Conservation (phyloP, 257 asterid species). For the Solanum ahanhuiri region DNA sequence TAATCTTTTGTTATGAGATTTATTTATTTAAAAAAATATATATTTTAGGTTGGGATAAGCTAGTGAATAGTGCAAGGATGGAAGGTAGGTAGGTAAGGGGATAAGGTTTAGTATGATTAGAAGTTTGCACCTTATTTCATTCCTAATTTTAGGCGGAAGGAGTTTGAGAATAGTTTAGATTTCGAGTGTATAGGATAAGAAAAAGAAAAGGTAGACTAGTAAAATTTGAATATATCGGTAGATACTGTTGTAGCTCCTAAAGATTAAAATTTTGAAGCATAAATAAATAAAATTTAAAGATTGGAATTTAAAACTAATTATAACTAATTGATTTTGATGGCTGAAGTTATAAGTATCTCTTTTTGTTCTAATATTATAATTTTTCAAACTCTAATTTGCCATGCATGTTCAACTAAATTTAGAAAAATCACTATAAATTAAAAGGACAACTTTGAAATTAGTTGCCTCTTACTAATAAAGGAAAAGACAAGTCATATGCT, state of each 20-base stretch:
- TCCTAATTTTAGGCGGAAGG: background rate
- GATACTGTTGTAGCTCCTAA: background rate
- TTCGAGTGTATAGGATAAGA: background rate
- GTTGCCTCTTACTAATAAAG: background rate
- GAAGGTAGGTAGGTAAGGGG: background rate
- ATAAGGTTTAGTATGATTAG: background rate
- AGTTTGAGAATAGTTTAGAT: background rate
- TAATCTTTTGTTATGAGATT: background rate
- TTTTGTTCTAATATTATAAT: background rate
- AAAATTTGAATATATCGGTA: background rate
- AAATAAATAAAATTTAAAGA: background rate
- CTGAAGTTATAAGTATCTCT: background rate
- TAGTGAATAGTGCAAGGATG: background rate
- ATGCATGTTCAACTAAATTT: background rate
- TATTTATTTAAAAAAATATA: no score
- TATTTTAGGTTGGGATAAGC: background rate
- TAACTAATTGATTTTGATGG: background rate
- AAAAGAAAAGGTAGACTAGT: background rate
- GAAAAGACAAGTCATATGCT: constrained; percentile 1
- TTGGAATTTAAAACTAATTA: background rate
- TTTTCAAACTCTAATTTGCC: background rate
- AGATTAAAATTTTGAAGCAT: no score
- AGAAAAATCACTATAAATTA: background rate
- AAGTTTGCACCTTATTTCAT: no score
- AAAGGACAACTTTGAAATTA: background rate